phyloP scores from a whole-genome alignment of 805 yeast species.

The Debaryomyces castellii region DNA sequence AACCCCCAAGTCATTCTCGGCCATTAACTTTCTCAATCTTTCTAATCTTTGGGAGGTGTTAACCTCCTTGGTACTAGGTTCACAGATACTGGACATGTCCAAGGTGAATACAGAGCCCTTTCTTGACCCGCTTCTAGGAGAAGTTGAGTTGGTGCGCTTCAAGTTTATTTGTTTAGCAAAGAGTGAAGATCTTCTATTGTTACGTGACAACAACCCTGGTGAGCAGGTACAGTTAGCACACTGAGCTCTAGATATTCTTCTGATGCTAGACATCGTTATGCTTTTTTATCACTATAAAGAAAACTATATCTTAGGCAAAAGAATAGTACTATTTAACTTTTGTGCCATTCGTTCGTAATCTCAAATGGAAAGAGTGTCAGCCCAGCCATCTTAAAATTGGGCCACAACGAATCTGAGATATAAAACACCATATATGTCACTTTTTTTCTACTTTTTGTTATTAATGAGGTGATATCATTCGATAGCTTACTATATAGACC shows the following conservation, averaged over 20 bases:
- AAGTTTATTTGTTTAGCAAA: conserved; percentile 44
- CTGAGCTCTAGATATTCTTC: conserved; percentile 39
- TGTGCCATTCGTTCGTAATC: conserved; percentile 1
- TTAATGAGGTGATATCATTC: too few species aligned
- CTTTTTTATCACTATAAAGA: neutral
- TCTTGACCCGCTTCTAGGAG: conserved; percentile 31
- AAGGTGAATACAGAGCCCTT: conserved; percentile 42
- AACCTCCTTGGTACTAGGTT: conserved; percentile 45
- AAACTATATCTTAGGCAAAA: neutral
- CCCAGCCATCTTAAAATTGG: neutral
- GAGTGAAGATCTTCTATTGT: conserved; percentile 57
- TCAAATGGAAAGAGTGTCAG: neutral
- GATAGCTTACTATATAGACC: too few species aligned
- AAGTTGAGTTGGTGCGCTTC: conserved; percentile 23
- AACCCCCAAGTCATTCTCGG: conserved; percentile 44
- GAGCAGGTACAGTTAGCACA: conserved; percentile 83
- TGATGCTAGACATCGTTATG: conserved; percentile 12
- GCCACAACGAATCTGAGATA: neutral
- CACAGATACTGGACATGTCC: conserved; percentile 41
- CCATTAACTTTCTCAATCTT: conserved; percentile 58
- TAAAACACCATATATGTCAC: too few species aligned
- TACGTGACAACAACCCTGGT: conserved; percentile 74
- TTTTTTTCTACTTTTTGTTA: too few species aligned
- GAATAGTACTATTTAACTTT: neutral
- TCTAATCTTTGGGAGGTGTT: conserved; percentile 67